Evolutionary conservation across 768 basidiomycete species (phyloP).

Genomic region (Tubosaeta sp.): DNA sequence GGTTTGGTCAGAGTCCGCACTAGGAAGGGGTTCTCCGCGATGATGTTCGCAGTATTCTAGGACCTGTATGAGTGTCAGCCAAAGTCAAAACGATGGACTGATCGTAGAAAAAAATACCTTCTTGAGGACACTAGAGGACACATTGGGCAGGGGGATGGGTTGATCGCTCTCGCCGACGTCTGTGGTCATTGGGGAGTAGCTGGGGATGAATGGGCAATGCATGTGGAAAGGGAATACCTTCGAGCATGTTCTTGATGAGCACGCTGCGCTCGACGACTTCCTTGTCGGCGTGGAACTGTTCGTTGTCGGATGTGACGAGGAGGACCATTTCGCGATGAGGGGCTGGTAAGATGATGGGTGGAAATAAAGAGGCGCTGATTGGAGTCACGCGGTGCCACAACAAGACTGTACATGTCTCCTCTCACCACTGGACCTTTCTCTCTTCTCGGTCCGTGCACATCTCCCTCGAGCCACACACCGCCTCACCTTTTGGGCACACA

Average conservation of each 20-base stretch:
- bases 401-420: background rate
- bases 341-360: conserved; percentile 6
- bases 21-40: conserved; percentile 92
- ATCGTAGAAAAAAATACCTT: conserved; percentile 51
- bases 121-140: conserved; percentile 87
- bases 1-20: conserved; percentile 70
- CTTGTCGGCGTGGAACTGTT: conserved; percentile 89
- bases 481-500: conserved; percentile 15
- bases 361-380: background rate
- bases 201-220: background rate
- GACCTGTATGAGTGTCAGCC: conserved; percentile 51
- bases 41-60: conserved; percentile 99
- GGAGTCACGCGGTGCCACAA: background rate
- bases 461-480: too few species aligned
- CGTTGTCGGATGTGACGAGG: conserved; percentile 93
- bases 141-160: conserved; percentile 92
- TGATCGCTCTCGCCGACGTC: conserved; percentile 95
- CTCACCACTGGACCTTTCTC: conserved; percentile 51
- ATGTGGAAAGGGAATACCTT: conserved; percentile 51
- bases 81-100: background rate
- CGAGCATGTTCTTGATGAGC: conserved; percentile 99
- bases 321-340: conserved; percentile 57
- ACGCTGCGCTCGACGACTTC: conserved; percentile 94
- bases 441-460: conserved; percentile 25
- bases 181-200: conserved; percentile 28